Conservation (phyloP, 495 filamentous ascomycete species). For the Aspergillus cavernicola region DNA sequence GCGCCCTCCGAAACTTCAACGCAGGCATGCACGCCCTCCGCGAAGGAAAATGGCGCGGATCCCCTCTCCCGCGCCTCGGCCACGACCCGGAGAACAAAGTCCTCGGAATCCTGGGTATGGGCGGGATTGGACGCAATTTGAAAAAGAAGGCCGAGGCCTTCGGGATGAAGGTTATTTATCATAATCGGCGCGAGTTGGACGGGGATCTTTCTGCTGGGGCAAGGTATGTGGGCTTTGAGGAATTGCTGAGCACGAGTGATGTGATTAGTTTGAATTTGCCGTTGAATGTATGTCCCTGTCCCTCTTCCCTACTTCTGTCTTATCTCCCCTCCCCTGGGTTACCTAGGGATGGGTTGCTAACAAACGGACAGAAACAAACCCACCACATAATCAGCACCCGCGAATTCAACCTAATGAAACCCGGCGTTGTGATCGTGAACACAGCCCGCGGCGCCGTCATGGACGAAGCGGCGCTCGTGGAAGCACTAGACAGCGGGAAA, state of each 20-base stretch:
- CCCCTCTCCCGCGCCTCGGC: constrained; percentile 44
- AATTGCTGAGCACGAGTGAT: constrained; percentile 61
- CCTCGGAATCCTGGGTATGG: constrained; percentile 80
- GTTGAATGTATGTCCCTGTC: constrained; percentile 56
- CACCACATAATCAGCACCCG: constrained; percentile 60
- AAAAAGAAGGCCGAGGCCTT: constrained; percentile 55
- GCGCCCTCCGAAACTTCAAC: constrained; percentile 70
- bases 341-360: neutral
- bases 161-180: constrained; percentile 65
- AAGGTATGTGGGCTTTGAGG: constrained; percentile 65
- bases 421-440: constrained; percentile 67
- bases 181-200: constrained; percentile 56
- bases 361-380: constrained; percentile 50
- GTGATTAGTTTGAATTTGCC: constrained; percentile 75
- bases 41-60: constrained; percentile 54
- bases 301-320: neutral
- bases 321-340: too few relatives aligned
- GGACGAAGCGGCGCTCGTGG: constrained; percentile 66
- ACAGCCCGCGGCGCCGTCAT: constrained; percentile 68
- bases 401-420: constrained; percentile 68
- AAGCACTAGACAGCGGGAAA: constrained; percentile 58
- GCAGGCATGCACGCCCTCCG: constrained; percentile 58
- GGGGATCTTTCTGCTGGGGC: constrained; percentile 56
- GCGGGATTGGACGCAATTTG: constrained; percentile 70
- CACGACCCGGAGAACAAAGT: constrained; percentile 64